Base-by-base conservation (phyloP, 2,329 filamentous ascomycete species). In the Septoria petroselini region DNA sequence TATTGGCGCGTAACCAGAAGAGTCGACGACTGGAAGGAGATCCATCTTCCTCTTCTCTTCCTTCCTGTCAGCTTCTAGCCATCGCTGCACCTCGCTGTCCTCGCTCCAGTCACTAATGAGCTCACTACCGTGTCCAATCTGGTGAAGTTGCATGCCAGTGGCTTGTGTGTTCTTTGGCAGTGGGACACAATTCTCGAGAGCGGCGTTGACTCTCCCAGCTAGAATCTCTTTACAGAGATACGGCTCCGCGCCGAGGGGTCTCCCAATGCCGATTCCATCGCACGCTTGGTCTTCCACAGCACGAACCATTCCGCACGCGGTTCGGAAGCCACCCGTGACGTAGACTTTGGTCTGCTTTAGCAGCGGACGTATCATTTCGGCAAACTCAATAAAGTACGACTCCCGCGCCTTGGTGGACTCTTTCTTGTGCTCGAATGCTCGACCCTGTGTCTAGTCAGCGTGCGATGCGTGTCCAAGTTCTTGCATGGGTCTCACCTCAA, bases 321-420 rank as follows among this genome's bases (percentile, higher is more conserved):
- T 65, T 2, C 59, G 58, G 41, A 66, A 65, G n/a, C 64, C 63
- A 4, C 63, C 63, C 2, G 64, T 66, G 1, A 66, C 62, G 43
- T 65, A 66, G 17, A 63, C 53, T 43, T 62, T 62, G 2, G 63
- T 67, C 48, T 66, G 57, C 34, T 58, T 63, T 7, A 67, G 51
- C 11, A 58, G 39, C 6, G 63, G 63, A 15, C 54, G 48, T 35
- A 67, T 58, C 48, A 58, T 50, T 31, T 65, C 59, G n/a, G 63
- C 62, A 25, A 63, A 65, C 38, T 65, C 61, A 23, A 65, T 60
- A 41, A 65, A 66, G 50, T 62, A 64, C 12, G 53, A 55, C 41
- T 66, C 63, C 30, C 63, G 50, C 9, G 48, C 53, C 40, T 58
- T 61, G 1, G 63, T 65, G 19, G 50, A 55, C 40, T 62, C 62